phyloP scores from a whole-genome alignment of 78 protist species.

The Capsaspora owczarzaki region DNA sequence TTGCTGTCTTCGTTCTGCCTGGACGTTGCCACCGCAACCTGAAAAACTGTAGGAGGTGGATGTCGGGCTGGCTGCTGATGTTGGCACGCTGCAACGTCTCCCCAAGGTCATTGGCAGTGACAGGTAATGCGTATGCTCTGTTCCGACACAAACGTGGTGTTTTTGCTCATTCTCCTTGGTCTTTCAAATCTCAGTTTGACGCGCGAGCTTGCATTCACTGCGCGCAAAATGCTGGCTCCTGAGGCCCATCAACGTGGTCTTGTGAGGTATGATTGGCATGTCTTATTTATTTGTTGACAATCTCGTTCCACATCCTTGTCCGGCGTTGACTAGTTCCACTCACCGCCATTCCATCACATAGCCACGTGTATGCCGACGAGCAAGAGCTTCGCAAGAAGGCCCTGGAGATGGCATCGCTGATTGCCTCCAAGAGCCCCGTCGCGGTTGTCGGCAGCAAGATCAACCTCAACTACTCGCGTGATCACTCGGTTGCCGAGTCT shows the following conservation, averaged over 20 bases:
- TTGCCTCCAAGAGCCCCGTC: constrained; percentile 58
- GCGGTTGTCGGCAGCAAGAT: constrained; percentile 64
- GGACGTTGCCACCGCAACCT: too few species aligned
- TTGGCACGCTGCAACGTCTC: constrained; percentile 77
- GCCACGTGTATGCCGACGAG: too few species aligned
- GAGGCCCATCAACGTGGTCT: constrained; percentile 35
- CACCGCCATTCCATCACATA: too few species aligned
- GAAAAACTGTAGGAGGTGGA: constrained; percentile 61
- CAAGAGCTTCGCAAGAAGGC: not conserved
- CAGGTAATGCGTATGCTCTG: constrained; percentile 51
- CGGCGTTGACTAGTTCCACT: too few species aligned
- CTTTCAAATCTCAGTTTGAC: constrained; percentile 17
- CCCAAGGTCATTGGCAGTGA: constrained; percentile 26
- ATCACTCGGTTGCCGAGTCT: constrained; percentile 50
- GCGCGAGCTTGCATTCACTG: constrained; percentile 64
- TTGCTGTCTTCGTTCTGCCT: too few species aligned
- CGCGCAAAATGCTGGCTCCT: constrained; percentile 24
- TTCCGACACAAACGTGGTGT: constrained; percentile 38
- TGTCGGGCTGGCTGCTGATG: constrained; percentile 69
- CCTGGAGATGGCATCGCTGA: constrained; percentile 28
- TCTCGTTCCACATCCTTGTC: too few species aligned
- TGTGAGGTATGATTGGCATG: constrained; percentile 27
- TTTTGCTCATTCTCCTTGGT: not conserved
- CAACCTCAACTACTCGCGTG: constrained; percentile 47
- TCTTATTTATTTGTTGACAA: too few species aligned